phyloP scores from a whole-genome alignment of 2,329 filamentous ascomycete genomes.

The Microcyclosporella mali region DNA sequence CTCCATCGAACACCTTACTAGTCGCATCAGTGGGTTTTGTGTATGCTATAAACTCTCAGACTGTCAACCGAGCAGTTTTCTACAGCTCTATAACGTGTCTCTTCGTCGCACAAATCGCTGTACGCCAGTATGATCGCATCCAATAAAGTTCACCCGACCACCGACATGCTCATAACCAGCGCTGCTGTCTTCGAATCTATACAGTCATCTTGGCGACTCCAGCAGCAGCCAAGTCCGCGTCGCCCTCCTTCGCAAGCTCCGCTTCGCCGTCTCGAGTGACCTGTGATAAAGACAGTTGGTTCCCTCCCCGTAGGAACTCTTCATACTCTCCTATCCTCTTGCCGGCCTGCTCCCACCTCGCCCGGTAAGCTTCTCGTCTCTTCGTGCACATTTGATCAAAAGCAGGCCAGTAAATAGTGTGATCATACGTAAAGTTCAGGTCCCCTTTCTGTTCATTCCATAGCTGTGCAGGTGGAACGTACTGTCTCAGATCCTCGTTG shows the following conservation, averaged over 20 bases:
- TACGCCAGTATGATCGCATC: no score
- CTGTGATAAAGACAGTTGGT: slow-evolving; percentile 27
- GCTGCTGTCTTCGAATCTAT: slow-evolving; percentile 10
- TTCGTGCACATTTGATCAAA: slow-evolving; percentile 65
- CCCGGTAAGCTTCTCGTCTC: slow-evolving; percentile 55
- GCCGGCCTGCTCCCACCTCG: slow-evolving; percentile 74
- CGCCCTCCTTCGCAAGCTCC: neutral
- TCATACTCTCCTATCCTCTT: slow-evolving; percentile 81
- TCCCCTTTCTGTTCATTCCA: slow-evolving; percentile 73
- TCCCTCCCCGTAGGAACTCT: slow-evolving; percentile 73
- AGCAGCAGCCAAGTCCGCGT: slow-evolving; percentile 8
- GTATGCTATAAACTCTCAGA: neutral
- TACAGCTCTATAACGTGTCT: neutral
- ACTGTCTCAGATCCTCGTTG: slow-evolving; percentile 81
- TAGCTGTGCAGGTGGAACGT: slow-evolving; percentile 75
- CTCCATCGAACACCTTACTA: no score
- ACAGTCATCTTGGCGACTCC: slow-evolving; percentile 11
- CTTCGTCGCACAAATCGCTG: no score
- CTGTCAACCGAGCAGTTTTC: neutral
- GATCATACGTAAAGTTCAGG: slow-evolving; percentile 86
- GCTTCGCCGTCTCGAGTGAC: slow-evolving; percentile 1
- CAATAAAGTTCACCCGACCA: neutral
- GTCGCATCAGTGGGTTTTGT: no score
- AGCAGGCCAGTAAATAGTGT: slow-evolving; percentile 81
- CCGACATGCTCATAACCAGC: neutral